These are phyloP conservation scores for Cordyceps farinosa DNA, from an alignment of 2,329 filamentous ascomycete genomes.

Conservation along the genomic window DNA sequence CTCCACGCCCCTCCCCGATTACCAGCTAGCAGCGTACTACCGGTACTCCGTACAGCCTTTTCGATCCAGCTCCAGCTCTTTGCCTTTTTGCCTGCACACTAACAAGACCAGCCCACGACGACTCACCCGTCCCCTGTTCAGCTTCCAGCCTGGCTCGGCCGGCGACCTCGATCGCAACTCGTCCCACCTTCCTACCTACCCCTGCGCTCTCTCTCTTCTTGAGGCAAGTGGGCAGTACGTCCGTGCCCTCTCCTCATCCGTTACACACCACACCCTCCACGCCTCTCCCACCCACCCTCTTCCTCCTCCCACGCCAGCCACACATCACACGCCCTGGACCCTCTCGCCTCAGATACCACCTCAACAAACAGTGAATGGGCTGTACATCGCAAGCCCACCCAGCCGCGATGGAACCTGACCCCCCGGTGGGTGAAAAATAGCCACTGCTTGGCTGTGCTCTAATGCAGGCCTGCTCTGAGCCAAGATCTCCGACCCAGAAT, in stretches of 20 bases:
- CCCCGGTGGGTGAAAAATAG: conserved; percentile 5
- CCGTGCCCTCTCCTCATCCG: conserved; percentile 7
- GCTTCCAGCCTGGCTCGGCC: conserved; percentile 3
- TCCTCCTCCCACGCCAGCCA: not conserved
- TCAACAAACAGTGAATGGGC: conserved; percentile 13
- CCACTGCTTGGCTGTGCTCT: conserved; percentile 14
- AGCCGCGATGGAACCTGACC: conserved; percentile 16
- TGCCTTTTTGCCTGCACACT: not conserved
- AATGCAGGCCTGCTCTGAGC: conserved; percentile 19
- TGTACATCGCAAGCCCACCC: conserved; percentile 10
- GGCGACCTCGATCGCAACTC: conserved; percentile 14
- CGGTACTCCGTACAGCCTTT: not conserved
- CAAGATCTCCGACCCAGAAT: conserved; percentile 20
- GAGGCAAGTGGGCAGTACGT: not conserved
- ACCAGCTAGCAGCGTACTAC: not conserved
- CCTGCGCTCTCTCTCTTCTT: not conserved
- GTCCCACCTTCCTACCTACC: conserved; percentile 12
- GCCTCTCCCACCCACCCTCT: not conserved
- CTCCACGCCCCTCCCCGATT: not conserved
- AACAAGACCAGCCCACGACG: not conserved
- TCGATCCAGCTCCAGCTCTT: not conserved
- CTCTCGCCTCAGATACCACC: conserved; percentile 16
- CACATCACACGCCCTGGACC: conserved; percentile 3
- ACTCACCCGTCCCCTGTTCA: not conserved
- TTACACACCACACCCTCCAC: conserved; percentile 1